Evolutionary conservation across 495 filamentous ascomycete species (phyloP).

Genomic region (Penicillium steckii): DNA sequence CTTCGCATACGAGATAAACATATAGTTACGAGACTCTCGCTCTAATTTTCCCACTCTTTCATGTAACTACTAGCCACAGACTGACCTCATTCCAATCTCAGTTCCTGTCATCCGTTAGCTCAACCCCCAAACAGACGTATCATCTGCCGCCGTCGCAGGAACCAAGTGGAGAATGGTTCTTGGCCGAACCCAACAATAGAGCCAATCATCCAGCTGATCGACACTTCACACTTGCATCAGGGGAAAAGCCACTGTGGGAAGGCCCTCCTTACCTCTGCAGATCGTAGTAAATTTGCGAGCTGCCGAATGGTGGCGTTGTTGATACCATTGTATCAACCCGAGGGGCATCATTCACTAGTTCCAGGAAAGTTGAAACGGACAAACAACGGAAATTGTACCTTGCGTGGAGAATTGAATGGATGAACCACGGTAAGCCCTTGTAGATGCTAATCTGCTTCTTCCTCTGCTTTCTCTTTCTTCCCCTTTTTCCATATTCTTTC

Average conservation of each 20-base stretch:
- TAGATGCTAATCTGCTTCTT: slow-evolving; percentile 11
- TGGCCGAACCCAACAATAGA: neutral
- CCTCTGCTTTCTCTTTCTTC: neutral
- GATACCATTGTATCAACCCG: neutral
- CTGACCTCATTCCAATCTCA: no score
- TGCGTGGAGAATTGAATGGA: slow-evolving; percentile 7
- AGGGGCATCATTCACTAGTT: neutral
- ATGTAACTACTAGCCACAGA: no score
- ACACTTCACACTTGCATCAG: slow-evolving; percentile 1
- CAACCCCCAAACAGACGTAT: neutral
- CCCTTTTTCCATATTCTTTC: neutral
- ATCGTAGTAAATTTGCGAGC: neutral
- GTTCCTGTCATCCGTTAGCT: neutral
- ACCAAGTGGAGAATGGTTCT: neutral
- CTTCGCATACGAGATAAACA: no score
- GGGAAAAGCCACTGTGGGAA: neutral
- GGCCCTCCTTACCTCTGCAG: neutral
- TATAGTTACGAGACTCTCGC: no score
- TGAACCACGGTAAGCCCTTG: slow-evolving; percentile 17
- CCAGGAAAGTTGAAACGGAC: neutral
- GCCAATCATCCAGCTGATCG: neutral
- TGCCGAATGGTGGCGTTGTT: neutral
- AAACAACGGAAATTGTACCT: slow-evolving; percentile 9
- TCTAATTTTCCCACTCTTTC: no score
- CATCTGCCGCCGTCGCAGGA: slow-evolving; percentile 1